Evolutionary conservation across 345 rosid species (phyloP).

Genomic region (Populus davidiana): DNA sequence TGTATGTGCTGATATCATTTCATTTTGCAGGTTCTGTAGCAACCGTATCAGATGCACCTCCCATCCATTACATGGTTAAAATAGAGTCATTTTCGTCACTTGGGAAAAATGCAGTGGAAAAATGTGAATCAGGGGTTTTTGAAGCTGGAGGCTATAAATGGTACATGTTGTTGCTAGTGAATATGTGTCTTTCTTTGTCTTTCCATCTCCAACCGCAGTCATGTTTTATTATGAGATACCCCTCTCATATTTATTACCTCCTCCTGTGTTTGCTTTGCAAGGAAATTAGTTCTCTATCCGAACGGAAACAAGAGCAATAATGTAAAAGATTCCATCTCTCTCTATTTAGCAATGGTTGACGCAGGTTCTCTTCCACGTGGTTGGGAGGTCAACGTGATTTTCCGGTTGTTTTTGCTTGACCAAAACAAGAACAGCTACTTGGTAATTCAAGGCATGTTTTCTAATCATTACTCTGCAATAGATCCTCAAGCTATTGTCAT

Average conservation of each 20-base stretch:
- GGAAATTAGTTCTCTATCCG: conserved; percentile 62
- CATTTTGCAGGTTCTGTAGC: conserved; percentile 33
- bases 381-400: conserved; percentile 50
- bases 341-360: conserved; percentile 49
- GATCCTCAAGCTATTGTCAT: too few relatives aligned
- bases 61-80: conserved; percentile 49
- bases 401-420: conserved; percentile 50
- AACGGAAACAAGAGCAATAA: conserved; percentile 64
- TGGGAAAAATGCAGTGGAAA: conserved; percentile 37
- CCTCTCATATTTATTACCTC: neutral
- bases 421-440: conserved; percentile 36
- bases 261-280: conserved; percentile 1
- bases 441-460: conserved; percentile 32
- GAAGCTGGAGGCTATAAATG: conserved; percentile 76
- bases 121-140: conserved; percentile 58
- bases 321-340: conserved; percentile 45
- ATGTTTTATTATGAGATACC: neutral
- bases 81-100: conserved; percentile 51
- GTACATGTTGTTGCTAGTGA: conserved; percentile 20
- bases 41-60: conserved; percentile 43
- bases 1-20: neutral
- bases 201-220: neutral
- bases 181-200: neutral
- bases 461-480: neutral
- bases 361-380: conserved; percentile 36